Evolutionary conservation across 805 yeast genomes (phyloP).

Genomic region (Candida taoyuanica): DNA sequence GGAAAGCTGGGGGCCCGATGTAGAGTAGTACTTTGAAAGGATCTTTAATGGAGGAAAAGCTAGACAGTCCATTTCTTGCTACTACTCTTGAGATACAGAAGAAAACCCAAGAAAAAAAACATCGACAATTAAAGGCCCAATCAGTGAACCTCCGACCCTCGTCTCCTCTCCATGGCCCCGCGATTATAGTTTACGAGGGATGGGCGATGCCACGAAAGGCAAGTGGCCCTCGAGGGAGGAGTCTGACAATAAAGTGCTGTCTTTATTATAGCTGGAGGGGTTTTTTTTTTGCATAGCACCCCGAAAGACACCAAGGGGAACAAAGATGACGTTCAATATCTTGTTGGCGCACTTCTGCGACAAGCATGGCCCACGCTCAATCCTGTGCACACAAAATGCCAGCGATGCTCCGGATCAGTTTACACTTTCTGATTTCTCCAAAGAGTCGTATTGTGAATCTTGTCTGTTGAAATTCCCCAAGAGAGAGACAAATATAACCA

Average conservation of each 20-base stretch:
- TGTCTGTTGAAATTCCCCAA: slow-evolving; percentile 54
- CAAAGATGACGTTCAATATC: slow-evolving; percentile 35
- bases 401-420: slow-evolving; percentile 19
- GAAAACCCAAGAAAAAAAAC: too few species aligned
- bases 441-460: slow-evolving; percentile 52
- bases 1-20: too few species aligned
- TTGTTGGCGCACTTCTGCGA: slow-evolving; percentile 75
- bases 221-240: too few species aligned
- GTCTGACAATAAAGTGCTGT: too few species aligned
- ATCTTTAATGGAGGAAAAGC: too few species aligned
- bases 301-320: background rate
- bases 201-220: background rate
- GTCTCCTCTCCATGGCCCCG: background rate
- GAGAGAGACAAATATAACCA: slow-evolving; percentile 7
- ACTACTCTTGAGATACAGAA: too few species aligned
- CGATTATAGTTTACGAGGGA: background rate
- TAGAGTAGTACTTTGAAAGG: too few species aligned
- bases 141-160: too few species aligned
- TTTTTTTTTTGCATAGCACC: too few species aligned
- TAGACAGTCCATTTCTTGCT: too few species aligned
- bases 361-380: slow-evolving; percentile 66
- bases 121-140: too few species aligned
- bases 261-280: too few species aligned
- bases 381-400: slow-evolving; percentile 54
- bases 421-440: slow-evolving; percentile 37